Conservation (phyloP, 2,329 filamentous ascomycete species). For the Cordyceps javanica region DNA sequence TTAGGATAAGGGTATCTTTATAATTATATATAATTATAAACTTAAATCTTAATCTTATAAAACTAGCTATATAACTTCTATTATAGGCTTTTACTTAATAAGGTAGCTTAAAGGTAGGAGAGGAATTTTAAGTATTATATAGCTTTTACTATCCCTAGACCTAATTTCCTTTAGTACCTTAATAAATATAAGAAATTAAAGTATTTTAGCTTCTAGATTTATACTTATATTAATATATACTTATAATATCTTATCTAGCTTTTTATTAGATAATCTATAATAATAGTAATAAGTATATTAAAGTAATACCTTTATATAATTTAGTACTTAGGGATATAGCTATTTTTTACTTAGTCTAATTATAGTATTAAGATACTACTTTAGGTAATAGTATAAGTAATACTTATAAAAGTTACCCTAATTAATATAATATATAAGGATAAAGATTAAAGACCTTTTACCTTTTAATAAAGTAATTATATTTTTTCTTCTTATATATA, state of each 20-base stretch:
- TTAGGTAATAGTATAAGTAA: neutral
- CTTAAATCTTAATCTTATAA: neutral
- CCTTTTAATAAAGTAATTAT: neutral
- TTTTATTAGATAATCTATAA: neutral
- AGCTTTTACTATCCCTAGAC: neutral
- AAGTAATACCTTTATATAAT: neutral
- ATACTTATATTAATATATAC: neutral
- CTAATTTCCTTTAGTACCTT: neutral
- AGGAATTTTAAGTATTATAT: neutral
- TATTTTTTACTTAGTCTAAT: neutral
- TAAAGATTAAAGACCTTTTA: neutral
- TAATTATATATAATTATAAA: neutral
- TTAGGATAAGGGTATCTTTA: neutral
- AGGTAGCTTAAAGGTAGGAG: neutral
- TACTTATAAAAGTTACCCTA: neutral
- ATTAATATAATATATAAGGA: neutral
- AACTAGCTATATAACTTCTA: neutral
- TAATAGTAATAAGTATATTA: neutral
- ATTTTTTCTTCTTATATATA: neutral
- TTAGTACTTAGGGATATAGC: neutral
- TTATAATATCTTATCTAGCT: neutral
- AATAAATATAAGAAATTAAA: neutral
- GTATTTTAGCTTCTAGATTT: neutral
- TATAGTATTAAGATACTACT: neutral
- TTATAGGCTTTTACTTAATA: neutral